Evolutionary conservation across 2,329 filamentous ascomycete species (phyloP).

Genomic region (Hymenoscyphus infarciens): DNA sequence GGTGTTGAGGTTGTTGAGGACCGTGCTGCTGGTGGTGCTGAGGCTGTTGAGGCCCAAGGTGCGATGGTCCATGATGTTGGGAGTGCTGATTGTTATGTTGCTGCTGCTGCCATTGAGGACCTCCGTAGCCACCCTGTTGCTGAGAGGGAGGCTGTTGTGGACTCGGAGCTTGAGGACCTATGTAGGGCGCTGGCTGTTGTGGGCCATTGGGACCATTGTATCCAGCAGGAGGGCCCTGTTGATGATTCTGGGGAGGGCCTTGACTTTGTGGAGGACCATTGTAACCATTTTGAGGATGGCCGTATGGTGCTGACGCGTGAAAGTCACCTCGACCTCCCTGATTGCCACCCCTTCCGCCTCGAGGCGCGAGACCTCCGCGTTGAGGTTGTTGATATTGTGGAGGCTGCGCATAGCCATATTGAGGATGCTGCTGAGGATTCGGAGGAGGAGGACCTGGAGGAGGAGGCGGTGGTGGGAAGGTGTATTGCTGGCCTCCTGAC

Average conservation of each 20-base stretch:
- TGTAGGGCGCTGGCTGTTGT: slow-evolving; percentile 33
- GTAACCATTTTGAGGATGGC: slow-evolving; percentile 28
- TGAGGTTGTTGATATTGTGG: slow-evolving; percentile 27
- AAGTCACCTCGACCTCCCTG: slow-evolving; percentile 33
- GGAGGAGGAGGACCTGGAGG: slow-evolving; percentile 31
- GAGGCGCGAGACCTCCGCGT: slow-evolving; percentile 32
- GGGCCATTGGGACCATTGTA: slow-evolving; percentile 31
- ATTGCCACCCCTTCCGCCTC: slow-evolving; percentile 32
- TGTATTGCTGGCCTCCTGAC: slow-evolving; percentile 35
- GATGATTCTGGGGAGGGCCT: slow-evolving; percentile 18
- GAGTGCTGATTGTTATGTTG: slow-evolving; percentile 20
- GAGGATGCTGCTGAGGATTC: slow-evolving; percentile 25
- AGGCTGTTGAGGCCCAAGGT: slow-evolving; percentile 23
- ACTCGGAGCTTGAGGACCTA: slow-evolving; percentile 35
- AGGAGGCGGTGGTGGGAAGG: slow-evolving; percentile 36
- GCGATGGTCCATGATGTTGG: slow-evolving; percentile 19
- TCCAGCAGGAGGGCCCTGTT: slow-evolving; percentile 26
- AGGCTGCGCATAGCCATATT: slow-evolving; percentile 14
- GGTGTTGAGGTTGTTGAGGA: slow-evolving; percentile 24
- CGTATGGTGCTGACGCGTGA: slow-evolving; percentile 29
- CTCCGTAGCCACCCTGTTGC: slow-evolving; percentile 21
- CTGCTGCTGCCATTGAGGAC: slow-evolving; percentile 31
- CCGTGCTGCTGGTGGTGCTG: slow-evolving; percentile 19
- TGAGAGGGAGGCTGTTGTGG: slow-evolving; percentile 22
- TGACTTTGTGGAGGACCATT: slow-evolving; percentile 23